Evolutionary conservation across 306 rosid species (phyloP).

Genomic region (Castanea crenata): DNA sequence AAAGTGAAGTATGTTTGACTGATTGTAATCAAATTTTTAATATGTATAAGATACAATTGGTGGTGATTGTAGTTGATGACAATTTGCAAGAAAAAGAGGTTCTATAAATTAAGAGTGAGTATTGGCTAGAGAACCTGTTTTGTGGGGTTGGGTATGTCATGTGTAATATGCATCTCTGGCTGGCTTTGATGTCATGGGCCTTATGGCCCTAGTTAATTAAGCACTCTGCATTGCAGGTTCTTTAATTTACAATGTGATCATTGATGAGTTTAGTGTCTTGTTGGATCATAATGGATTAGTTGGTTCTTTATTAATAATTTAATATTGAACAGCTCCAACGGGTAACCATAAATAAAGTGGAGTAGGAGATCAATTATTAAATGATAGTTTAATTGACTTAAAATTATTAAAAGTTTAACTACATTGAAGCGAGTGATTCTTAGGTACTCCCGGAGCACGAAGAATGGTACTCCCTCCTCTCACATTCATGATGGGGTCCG

Average conservation of each 20-base stretch:
- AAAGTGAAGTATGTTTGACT: slow-evolving; percentile 20
- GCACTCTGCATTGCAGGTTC: background rate
- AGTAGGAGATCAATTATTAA: background rate
- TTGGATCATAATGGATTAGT: slow-evolving; percentile 12
- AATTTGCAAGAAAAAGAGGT: slow-evolving; percentile 1
- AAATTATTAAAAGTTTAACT: too few relatives aligned
- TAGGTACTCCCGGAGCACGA: too few relatives aligned
- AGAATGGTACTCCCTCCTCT: too few relatives aligned
- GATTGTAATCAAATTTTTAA: background rate
- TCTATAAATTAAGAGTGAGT: background rate
- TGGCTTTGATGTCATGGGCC: background rate
- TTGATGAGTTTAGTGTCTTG: slow-evolving; percentile 14
- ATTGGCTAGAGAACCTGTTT: background rate
- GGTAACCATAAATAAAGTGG: background rate
- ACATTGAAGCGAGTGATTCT: rapidly evolving
- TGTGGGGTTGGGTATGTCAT: background rate
- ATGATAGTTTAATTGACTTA: background rate
- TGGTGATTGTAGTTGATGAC: slow-evolving; percentile 10
- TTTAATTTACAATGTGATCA: background rate
- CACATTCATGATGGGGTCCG: too few relatives aligned
- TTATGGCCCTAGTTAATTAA: background rate
- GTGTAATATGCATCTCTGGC: slow-evolving; percentile 2
- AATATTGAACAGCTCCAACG: background rate
- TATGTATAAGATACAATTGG: slow-evolving; percentile 23
- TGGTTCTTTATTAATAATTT: background rate